phyloP scores from a whole-genome alignment of 2,329 filamentous ascomycete genomes.

The Aspergillus jensenii region DNA sequence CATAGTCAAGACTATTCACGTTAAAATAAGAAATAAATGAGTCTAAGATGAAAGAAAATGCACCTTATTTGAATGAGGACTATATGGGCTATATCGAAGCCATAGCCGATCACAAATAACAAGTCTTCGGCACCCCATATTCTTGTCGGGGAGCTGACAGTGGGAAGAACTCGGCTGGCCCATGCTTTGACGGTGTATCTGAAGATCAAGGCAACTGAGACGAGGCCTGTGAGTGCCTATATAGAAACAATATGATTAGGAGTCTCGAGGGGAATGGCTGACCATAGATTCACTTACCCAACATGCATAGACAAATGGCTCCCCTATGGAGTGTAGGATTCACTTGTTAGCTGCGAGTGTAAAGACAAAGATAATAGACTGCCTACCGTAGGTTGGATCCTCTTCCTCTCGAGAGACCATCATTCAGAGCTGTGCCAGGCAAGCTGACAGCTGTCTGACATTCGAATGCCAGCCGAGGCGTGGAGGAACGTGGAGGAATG shows the following conservation, averaged over 20 bases:
- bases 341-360: too few relatives aligned
- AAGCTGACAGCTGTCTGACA: too few relatives aligned
- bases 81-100: conserved; percentile 34
- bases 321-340: too few relatives aligned
- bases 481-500: too few relatives aligned
- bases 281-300: background rate
- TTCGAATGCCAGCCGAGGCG: too few relatives aligned
- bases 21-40: background rate
- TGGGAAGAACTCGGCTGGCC: conserved; percentile 33
- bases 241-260: background rate
- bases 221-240: conserved; percentile 22
- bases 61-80: conserved; percentile 33
- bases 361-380: too few relatives aligned
- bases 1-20: conserved; percentile 26
- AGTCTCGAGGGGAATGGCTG: background rate
- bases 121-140: conserved; percentile 37
- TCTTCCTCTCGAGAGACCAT: too few relatives aligned
- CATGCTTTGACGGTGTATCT: conserved; percentile 28
- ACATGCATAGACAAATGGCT: background rate
- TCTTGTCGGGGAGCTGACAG: conserved; percentile 30
- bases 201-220: conserved; percentile 9
- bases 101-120: conserved; percentile 30
- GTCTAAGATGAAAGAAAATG: too few relatives aligned
- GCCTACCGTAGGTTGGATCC: too few relatives aligned
- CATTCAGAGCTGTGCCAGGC: too few relatives aligned